Base-by-base conservation (phyloP, 1,284 basidiomycete genomes). In the Rhizopogon parksii region DNA sequence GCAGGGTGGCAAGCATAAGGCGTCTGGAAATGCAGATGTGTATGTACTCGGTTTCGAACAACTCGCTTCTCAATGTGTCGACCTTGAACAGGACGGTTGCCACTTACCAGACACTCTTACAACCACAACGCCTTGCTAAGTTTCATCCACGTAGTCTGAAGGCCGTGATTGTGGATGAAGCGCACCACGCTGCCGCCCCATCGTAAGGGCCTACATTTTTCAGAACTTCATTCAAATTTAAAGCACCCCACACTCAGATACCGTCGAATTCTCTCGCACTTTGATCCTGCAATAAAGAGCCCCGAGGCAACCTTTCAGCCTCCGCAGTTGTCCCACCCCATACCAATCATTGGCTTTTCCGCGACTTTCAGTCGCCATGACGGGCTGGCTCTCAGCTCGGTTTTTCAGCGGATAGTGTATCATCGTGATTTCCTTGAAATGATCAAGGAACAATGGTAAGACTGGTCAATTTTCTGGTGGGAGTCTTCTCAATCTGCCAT, bases 281-380 rank as follows among this genome's bases (percentile, higher is more conserved):
- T 95, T 62, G 76, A 93, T 58, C 50, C 75, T 4, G 74, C 73
- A 9, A 80, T 88, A 47, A 71, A 72, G 48, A 71, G 74, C 56
- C 82, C 82, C 3, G 79, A 83, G 55, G 56, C 63, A 24, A 55
- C 65, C 25, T 67, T 72, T 30, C 47, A 61, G 21, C 60, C 70
- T 43, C 69, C 73, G 14, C 50, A 53, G 7, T 56, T 71, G 24
- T 57, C 67, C n/a, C 73, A 79, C 54, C 67, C 71, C 19, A 80
- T 95, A 15, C 94, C 95, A 2, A 84, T 98, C 53, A 78, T 99
- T 49, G 95, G 95, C 0, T 97, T 99, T 68, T 94, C 91, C 36
- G 95, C 95, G 0, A 99, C 95, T 0, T 96, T 97, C 70, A 86
- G 83, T 57, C 78, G 95, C 19, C 91, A 95, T 61, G 95, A 99